Conservation (phyloP, 73 alveolate species). For the Stentor roeselii region DNA sequence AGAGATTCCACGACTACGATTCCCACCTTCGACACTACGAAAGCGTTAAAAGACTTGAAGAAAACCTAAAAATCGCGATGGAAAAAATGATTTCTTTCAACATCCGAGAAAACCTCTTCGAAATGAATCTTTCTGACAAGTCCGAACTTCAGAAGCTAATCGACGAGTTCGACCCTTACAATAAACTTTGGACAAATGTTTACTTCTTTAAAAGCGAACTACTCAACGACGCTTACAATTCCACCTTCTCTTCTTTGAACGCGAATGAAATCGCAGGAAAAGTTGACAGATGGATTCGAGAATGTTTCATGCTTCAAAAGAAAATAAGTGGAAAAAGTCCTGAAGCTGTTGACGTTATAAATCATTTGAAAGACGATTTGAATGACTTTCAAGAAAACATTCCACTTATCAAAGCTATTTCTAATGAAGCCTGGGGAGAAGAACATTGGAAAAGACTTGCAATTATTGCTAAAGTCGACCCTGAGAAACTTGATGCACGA, state of each 20-base stretch:
- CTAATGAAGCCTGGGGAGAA: constrained; percentile 78
- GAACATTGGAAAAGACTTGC: constrained; percentile 94
- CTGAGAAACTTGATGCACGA: constrained; percentile 70
- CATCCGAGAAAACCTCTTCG: constrained; percentile 74
- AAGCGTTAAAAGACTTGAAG: constrained; percentile 60
- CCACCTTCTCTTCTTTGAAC: neutral
- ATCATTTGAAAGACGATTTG: constrained; percentile 67
- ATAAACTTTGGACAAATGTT: constrained; percentile 62
- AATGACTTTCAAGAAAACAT: constrained; percentile 76
- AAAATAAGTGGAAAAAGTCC: constrained; percentile 63
- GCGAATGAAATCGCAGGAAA: constrained; percentile 41
- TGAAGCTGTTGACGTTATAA: constrained; percentile 65
- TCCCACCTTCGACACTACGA: constrained; percentile 32
- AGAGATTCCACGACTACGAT: constrained; percentile 42
- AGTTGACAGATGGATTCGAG: constrained; percentile 33
- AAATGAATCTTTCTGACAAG: constrained; percentile 43
- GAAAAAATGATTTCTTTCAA: constrained; percentile 63
- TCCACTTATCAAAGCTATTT: constrained; percentile 75
- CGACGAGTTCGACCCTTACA: constrained; percentile 69
- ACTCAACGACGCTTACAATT: neutral
- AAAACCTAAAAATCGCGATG: constrained; percentile 54
- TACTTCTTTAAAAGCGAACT: constrained; percentile 39
- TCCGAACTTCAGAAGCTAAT: constrained; percentile 61
- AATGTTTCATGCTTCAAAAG: constrained; percentile 41
- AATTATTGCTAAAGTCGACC: constrained; percentile 57